Conservation (phyloP, 306 rosid species). For the Arachis stenosperma region DNA sequence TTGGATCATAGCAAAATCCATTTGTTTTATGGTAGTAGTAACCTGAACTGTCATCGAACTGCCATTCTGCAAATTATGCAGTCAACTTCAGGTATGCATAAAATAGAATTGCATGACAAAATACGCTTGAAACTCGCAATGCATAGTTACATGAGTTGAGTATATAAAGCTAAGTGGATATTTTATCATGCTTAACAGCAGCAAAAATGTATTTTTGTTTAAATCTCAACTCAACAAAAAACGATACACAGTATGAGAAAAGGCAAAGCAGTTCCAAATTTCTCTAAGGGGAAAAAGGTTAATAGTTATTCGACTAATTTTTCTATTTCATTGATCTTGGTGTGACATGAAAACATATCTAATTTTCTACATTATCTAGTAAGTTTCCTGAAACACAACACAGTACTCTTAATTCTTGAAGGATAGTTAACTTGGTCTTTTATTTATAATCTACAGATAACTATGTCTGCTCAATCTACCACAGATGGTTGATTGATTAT, state of each 20-base stretch:
- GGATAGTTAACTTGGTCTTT: not conserved
- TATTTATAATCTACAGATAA: not conserved
- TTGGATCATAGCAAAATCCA: conserved; percentile 80
- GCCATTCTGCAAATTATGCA: conserved; percentile 80
- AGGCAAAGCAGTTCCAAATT: conserved; percentile 11
- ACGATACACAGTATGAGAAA: not conserved
- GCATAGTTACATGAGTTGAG: not conserved
- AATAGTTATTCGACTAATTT: not conserved
- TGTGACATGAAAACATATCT: conserved; percentile 1
- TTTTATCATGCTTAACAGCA: not conserved
- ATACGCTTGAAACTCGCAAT: conserved; percentile 13
- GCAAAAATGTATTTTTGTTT: not conserved
- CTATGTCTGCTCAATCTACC: not conserved
- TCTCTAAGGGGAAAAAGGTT: not conserved
- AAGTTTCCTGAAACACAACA: too few relatives aligned
- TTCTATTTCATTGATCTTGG: conserved; percentile 14
- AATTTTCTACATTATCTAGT: too few relatives aligned
- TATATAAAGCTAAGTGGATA: conserved; percentile 23
- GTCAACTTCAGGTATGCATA: conserved; percentile 49
- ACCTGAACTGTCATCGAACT: conserved; percentile 76
- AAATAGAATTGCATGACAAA: conserved; percentile 14
- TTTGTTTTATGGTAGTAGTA: conserved; percentile 82
- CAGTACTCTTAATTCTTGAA: too few relatives aligned
- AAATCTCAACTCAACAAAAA: not conserved
- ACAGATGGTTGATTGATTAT: too few relatives aligned